Base-by-base conservation (phyloP, 768 basidiomycete genomes). In the Lactifluus echinatus region DNA sequence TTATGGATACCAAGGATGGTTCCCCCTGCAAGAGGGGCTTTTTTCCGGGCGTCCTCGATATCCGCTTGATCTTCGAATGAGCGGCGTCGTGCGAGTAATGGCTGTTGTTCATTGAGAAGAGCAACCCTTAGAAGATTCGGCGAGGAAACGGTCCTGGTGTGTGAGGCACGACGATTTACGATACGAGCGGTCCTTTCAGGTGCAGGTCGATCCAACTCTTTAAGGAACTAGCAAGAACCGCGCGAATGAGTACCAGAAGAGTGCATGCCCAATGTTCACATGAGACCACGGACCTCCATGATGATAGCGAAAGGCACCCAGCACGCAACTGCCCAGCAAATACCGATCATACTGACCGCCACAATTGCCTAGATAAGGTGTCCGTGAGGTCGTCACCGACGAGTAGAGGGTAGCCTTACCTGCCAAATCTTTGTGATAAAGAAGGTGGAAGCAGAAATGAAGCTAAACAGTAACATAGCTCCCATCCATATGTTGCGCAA, bases 241-340 rank as follows among this genome's bases (percentile, higher is more conserved):
- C n/a, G 19, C 19, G 6, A 33, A 49, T 51, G 44, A 57, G 50
- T 39, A 31, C 7, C 31, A 49, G 33, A 40, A n/a, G n/a, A n/a
- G n/a, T 7, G n/a, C 8, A 31, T 50, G 21, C 2, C 21, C 31
- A 8, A 23, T 40, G 26, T 49, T n/a, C 24, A 37, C 46, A 21
- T 46, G 19, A 8, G 40, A 33, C 26, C 4, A 64, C 79, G 49
- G 61, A 82, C 92, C 82, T 94, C 93, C 93, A 97, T 97, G 71
- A 97, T 91, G 66, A 96, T 93, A 19, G 93, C 89, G 64, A 96
- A 96, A 2, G 93, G 93, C 15, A 91, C 90, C 94, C 94, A 96
- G 73, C 89, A 91, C n/a, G 94, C 91, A 39, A 96, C 90, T 10
- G 93, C 90, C 94, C 94, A 97, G 69, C 88, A 94, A 36, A 96